A percentile compares a stretch with the other conserved stretches of the same genome.
Conservation (phyloP, 352 stramenopile species). For the Peronospora belbahrii region DNA sequence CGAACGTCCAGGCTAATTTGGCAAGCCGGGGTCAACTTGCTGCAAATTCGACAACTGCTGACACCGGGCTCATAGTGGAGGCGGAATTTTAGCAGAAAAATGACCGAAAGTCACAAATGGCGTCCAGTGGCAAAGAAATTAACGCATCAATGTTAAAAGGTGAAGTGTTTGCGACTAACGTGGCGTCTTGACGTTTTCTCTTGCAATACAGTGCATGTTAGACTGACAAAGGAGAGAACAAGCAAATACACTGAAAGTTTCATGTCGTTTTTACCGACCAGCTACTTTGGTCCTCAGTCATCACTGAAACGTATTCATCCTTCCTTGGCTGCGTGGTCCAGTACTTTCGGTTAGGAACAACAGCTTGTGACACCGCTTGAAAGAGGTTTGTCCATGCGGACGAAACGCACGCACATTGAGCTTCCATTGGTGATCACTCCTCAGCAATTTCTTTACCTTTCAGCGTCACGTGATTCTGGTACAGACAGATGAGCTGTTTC, state of each 20-base stretch:
- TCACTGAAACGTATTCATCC: no score
- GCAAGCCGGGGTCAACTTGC: constrained; percentile 30
- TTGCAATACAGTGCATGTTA: constrained; percentile 29
- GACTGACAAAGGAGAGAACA: constrained; percentile 30
- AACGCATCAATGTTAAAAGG: background rate
- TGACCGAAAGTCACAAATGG: constrained; percentile 18
- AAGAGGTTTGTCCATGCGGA: no score
- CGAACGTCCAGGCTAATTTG: constrained; percentile 15
- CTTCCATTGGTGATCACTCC: no score
- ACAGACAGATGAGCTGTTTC: no score
- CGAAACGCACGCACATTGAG: no score
- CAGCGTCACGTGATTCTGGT: no score
- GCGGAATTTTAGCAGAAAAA: constrained; percentile 31
- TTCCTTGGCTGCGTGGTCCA: no score
- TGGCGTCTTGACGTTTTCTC: constrained; percentile 19
- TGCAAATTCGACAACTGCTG: constrained; percentile 20
- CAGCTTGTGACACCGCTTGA: no score
- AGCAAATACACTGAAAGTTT: constrained; percentile 27
- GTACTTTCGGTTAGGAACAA: no score
- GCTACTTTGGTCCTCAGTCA: background rate
- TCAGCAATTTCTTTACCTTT: no score
- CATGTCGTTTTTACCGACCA: constrained; percentile 10
- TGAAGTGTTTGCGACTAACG: constrained; percentile 8
- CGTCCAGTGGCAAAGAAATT: constrained; percentile 6
- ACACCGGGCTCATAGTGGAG: constrained; percentile 24